phyloP scores from a whole-genome alignment of 345 rosid genomes.

The Balakata baccata region DNA sequence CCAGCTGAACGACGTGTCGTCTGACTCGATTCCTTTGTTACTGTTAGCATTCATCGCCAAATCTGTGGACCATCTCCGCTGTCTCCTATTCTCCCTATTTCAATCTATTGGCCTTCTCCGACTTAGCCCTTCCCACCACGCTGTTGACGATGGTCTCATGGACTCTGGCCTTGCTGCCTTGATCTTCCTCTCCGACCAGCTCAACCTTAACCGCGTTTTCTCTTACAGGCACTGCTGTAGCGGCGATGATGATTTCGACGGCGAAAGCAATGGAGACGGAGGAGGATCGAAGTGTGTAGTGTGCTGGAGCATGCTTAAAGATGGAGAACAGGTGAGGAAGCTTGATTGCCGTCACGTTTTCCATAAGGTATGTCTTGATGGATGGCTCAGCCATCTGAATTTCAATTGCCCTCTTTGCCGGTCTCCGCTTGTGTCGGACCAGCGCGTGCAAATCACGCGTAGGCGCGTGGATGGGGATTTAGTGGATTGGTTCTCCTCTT shows the following conservation, averaged over 20 bases:
- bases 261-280: background rate
- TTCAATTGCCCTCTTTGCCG: slow-evolving; percentile 78
- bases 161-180: slow-evolving; percentile 56
- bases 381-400: slow-evolving; percentile 69
- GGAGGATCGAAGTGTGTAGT: slow-evolving; percentile 52
- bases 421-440: slow-evolving; percentile 42
- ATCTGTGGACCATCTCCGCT: slow-evolving; percentile 46
- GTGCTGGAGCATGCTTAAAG: slow-evolving; percentile 52
- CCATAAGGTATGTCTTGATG: slow-evolving; percentile 74
- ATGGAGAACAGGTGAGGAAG: slow-evolving; percentile 76
- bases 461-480: slow-evolving; percentile 56
- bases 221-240: slow-evolving; percentile 38
- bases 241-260: background rate
- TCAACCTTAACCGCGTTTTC: slow-evolving; percentile 46
- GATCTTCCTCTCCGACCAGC: slow-evolving; percentile 62
- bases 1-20: slow-evolving; percentile 69
- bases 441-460: slow-evolving; percentile 41
- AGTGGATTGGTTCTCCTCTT: slow-evolving; percentile 39
- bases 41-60: slow-evolving; percentile 60
- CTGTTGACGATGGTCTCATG: slow-evolving; percentile 22
- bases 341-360: slow-evolving; percentile 85
- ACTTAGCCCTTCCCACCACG: background rate
- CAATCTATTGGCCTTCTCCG: slow-evolving; percentile 28
- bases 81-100: slow-evolving; percentile 35
- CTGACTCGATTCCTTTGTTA: slow-evolving; percentile 70